Evolutionary conservation across 1,284 basidiomycete species (phyloP), one percentile per base, ranked within the genome.

Genomic region (Heterobasidion irregulare): DNA sequence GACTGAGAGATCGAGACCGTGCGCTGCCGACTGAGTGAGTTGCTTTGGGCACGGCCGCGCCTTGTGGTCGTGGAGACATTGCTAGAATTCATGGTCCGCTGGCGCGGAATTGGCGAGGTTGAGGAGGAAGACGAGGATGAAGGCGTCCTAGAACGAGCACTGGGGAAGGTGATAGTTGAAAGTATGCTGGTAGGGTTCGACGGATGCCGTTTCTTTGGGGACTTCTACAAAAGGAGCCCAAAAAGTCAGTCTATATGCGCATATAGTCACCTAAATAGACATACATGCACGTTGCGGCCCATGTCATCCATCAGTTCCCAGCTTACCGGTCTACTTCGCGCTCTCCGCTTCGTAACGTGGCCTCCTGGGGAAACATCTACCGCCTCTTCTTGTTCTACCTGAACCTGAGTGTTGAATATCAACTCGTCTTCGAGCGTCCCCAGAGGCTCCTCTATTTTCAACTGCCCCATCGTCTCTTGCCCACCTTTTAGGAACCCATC

Each of bases 301-400:
- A 72, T 68, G 56, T 76, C 77, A 62, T 83, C 75, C 8, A 80
- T 72, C 47, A 88, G 66, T 63, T 89, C 85, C 41, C 78, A 67
- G 32, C 86, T 88, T 8, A 87, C 71, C 1, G 84, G 86, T 50
- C 84, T 73, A 36, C 83, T 80, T 15, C 82, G 79, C 2, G 85
- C 85, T 15, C 85, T 78, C 55, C 86, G 75, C 67, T 89, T 89
- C 35, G 74, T 78, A 56, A 89, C 70, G 66, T 88, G 87, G 0
- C 86, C 86, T 19, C 82, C 83, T 2, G 85, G 86, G 0, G 85
- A 89, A 57, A 87, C 72, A 0, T 82, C 80, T 61, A 84, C 84
- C 2, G 75, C 82, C 26, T 86, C 70, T 55, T 71, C 85, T 58
- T 83, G 80, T 18, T 65, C 66, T 53, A 69, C 68, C 47, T 74